Evolutionary conservation across 176 grass and related monocot genomes (phyloP).

Genomic region (Aegilops umbellulata): DNA sequence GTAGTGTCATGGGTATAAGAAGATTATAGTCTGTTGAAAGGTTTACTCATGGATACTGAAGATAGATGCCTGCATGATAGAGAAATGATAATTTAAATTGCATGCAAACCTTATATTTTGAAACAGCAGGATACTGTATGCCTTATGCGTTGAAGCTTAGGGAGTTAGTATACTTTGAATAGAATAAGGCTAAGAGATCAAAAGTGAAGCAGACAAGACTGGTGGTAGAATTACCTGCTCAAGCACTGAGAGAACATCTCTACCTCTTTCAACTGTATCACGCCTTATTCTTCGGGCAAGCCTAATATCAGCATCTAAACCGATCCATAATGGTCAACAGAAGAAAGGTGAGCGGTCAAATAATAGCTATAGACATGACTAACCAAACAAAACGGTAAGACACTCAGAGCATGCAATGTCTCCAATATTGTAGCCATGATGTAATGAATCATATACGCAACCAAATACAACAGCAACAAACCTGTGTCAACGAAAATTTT

Average conservation of each 20-base stretch:
- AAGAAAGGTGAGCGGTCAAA: slow-evolving; percentile 7
- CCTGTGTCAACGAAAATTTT: slow-evolving; percentile 99
- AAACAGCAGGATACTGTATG: not conserved
- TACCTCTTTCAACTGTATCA: slow-evolving; percentile 91
- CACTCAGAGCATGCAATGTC: slow-evolving; percentile 1
- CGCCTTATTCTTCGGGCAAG: slow-evolving; percentile 80
- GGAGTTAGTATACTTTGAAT: not conserved
- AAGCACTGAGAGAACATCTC: slow-evolving; percentile 81
- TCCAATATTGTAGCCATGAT: slow-evolving; percentile 1
- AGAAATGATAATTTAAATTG: not conserved
- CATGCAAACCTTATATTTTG: not conserved
- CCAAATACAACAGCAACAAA: slow-evolving; percentile 36
- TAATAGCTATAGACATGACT: slow-evolving; percentile 20
- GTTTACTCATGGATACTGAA: not conserved
- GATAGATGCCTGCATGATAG: not conserved
- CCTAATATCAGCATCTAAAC: slow-evolving; percentile 84
- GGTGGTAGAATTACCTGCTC: slow-evolving; percentile 69
- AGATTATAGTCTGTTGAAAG: not conserved
- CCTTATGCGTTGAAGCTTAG: not conserved
- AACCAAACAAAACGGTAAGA: not conserved
- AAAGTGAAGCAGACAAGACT: not conserved
- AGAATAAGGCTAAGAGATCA: not conserved
- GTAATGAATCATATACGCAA: slow-evolving; percentile 5
- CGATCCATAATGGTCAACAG: slow-evolving; percentile 5
- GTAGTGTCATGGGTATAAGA: not conserved